Evolutionary conservation across 345 rosid genomes (phyloP).

Genomic region (Leavenworthia alabamica): DNA sequence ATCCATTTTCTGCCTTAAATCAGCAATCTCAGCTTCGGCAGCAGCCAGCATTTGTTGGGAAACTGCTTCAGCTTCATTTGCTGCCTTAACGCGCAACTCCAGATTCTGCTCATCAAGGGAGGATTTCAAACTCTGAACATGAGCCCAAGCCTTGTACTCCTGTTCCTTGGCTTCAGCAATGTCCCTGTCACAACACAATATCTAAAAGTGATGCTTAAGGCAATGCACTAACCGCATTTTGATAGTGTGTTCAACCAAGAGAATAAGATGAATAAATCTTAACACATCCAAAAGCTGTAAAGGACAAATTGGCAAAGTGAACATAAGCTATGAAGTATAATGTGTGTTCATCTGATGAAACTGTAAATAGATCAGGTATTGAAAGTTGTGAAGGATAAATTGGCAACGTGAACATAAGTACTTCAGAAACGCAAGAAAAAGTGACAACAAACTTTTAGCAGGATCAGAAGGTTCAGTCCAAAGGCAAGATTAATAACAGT

Average conservation of each 20-base stretch:
- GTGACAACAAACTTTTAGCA: background rate
- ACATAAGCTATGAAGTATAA: no score
- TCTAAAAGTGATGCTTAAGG: constrained; percentile 7
- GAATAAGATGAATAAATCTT: background rate
- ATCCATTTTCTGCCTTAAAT: constrained; percentile 74
- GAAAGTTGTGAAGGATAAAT: background rate
- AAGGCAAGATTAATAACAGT: background rate
- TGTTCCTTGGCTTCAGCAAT: constrained; percentile 58
- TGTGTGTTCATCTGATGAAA: background rate
- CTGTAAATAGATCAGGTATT: background rate
- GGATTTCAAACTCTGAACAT: constrained; percentile 64
- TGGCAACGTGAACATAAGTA: background rate
- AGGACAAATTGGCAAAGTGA: no score
- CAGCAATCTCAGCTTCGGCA: constrained; percentile 98
- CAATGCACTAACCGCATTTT: constrained; percentile 5
- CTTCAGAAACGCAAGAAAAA: constrained; percentile 11
- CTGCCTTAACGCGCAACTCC: constrained; percentile 84
- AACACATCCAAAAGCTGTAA: background rate
- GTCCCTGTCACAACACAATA: constrained; percentile 45
- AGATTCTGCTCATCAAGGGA: constrained; percentile 83
- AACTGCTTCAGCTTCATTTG: constrained; percentile 93
- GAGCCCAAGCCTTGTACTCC: constrained; percentile 81
- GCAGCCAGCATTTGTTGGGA: constrained; percentile 94
- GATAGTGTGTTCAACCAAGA: background rate
- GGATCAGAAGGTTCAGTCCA: background rate